A percentile compares a stretch with the other conserved stretches of the same genome.
Conservation (phyloP, 257 asterid species). For the Solanum chiquidenum region DNA sequence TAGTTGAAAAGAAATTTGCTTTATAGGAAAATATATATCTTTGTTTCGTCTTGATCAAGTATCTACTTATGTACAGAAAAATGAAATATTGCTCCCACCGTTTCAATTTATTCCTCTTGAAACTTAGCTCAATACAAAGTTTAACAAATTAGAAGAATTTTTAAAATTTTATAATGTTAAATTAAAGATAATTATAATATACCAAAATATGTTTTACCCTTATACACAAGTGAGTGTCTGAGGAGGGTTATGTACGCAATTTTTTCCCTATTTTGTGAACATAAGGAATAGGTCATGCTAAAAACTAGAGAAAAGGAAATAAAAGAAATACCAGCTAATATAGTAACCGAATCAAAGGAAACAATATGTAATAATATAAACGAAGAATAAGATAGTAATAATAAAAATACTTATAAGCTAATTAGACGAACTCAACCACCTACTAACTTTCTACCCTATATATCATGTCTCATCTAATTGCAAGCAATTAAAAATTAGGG, state of each 20-base stretch:
- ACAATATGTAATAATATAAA: not conserved
- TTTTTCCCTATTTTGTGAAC: not conserved
- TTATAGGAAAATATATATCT: not conserved
- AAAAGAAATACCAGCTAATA: not conserved
- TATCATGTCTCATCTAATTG: not conserved
- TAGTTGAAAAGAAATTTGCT: not conserved
- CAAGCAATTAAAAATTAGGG: not conserved
- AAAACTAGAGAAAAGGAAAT: not conserved
- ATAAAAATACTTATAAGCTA: not conserved
- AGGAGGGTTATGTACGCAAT: not conserved
- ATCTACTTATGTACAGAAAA: not conserved
- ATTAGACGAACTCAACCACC: not conserved
- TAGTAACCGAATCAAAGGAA: not conserved
- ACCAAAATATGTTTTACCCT: not conserved
- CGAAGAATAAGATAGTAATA: not conserved
- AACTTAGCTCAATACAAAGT: not conserved
- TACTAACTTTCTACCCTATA: not conserved
- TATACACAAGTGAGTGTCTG: too few species aligned
- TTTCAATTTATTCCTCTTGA: not conserved
- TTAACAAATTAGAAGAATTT: not conserved
- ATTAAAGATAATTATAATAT: not conserved
- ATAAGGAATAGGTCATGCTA: not conserved
- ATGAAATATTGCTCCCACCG: not conserved
- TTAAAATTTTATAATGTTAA: not conserved
- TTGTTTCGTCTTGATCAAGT: not conserved